phyloP scores from a whole-genome alignment of 495 filamentous ascomycete genomes.

The Annulohypoxylon maeteangense region DNA sequence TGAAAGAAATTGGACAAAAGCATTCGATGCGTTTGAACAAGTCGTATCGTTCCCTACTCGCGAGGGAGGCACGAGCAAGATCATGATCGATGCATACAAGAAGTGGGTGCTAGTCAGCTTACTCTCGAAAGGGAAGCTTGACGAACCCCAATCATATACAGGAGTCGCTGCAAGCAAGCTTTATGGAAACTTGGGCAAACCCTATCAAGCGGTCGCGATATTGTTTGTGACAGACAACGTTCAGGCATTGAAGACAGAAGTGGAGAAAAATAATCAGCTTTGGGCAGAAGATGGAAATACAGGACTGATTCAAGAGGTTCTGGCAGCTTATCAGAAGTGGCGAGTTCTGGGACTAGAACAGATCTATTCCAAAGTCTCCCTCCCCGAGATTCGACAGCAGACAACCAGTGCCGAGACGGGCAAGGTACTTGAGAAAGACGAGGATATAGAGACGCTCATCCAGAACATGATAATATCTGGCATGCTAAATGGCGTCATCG shows the following conservation, averaged over 20 bases:
- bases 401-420: conserved; percentile 63
- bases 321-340: conserved; percentile 61
- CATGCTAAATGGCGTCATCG: conserved; percentile 65
- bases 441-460: conserved; percentile 57
- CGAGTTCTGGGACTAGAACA: conserved; percentile 57
- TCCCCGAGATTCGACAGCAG: conserved; percentile 58
- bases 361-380: conserved; percentile 63
- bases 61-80: conserved; percentile 69
- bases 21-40: conserved; percentile 74
- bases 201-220: conserved; percentile 75
- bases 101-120: conserved; percentile 89
- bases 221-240: conserved; percentile 72
- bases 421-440: conserved; percentile 59
- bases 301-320: conserved; percentile 60
- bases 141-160: conserved; percentile 49
- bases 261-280: conserved; percentile 55
- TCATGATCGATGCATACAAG: conserved; percentile 91
- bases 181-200: conserved; percentile 69
- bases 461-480: conserved; percentile 67
- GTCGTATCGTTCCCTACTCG: conserved; percentile 72
- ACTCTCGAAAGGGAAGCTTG: conserved; percentile 74
- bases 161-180: conserved; percentile 62
- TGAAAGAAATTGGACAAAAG: conserved; percentile 75
- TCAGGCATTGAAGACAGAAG: conserved; percentile 67
- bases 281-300: conserved; percentile 68